Percentiles rank a stretch among this genome's conserved stretches.
These are phyloP conservation scores for Dryas drummondii DNA, from an alignment of 306 rosid genomes.

Conservation along the genomic window DNA sequence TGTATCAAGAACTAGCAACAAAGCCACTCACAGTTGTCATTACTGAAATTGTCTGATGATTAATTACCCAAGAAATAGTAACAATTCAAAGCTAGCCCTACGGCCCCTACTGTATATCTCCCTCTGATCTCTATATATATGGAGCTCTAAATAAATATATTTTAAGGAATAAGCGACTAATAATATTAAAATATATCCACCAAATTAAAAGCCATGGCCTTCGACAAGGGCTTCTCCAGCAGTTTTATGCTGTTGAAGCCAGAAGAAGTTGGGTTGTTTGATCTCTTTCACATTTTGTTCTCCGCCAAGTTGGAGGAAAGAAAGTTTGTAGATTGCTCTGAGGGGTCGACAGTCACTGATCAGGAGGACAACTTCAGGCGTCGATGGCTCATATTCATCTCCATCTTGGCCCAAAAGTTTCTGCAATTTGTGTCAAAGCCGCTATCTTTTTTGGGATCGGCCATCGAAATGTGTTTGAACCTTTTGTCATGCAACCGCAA, in stretches of 20 bases:
- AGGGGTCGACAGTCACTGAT: not conserved
- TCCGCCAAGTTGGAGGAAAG: slow-evolving; percentile 35
- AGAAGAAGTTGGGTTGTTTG: slow-evolving; percentile 47
- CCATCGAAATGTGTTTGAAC: slow-evolving; percentile 43
- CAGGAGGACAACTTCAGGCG: slow-evolving; percentile 30
- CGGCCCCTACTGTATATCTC: too few species aligned
- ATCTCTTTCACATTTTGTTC: slow-evolving; percentile 40
- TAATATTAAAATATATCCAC: too few species aligned
- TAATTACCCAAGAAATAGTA: too few species aligned
- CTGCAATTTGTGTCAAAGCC: slow-evolving; percentile 35
- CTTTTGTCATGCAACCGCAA: slow-evolving; percentile 36
- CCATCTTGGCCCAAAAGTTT: slow-evolving; percentile 50
- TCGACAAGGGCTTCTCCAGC: slow-evolving; percentile 27
- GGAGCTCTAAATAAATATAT: too few species aligned
- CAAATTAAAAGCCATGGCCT: not conserved
- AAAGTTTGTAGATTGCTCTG: slow-evolving; percentile 34
- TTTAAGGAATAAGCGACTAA: too few species aligned
- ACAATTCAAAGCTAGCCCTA: too few species aligned
- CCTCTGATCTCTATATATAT: too few species aligned
- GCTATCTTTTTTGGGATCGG: slow-evolving; percentile 38
- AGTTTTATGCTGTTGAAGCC: slow-evolving; percentile 55
- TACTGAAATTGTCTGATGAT: too few species aligned
- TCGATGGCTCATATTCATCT: slow-evolving; percentile 52
- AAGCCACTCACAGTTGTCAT: too few species aligned
- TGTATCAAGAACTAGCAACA: too few species aligned